Evolutionary conservation across 176 grass and related monocot genomes (phyloP).

Genomic region (Themeda triandra): DNA sequence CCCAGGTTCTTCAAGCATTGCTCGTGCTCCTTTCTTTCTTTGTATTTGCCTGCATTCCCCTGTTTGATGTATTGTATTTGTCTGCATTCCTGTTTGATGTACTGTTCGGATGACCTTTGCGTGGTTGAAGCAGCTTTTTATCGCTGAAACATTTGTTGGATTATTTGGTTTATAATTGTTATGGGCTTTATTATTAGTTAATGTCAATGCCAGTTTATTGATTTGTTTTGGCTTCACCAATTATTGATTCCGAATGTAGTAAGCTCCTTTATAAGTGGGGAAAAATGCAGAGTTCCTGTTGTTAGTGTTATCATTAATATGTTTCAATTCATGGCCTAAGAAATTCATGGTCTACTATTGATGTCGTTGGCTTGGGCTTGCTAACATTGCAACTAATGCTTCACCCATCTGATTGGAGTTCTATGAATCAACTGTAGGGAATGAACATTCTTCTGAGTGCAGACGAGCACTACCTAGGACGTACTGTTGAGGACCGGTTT

Average conservation of each 20-base stretch:
- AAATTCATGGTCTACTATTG: not conserved
- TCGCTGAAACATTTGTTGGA: not conserved
- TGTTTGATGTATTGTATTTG: not conserved
- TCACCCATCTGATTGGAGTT: constrained; percentile 19
- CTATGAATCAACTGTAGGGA: constrained; percentile 40
- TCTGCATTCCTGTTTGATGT: not conserved
- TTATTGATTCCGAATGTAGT: not conserved
- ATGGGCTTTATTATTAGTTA: not conserved
- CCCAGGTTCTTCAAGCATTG: constrained; percentile 48
- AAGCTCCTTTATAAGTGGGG: not conserved
- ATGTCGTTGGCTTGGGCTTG: not conserved
- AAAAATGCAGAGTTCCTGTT: not conserved
- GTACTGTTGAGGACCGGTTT: constrained; percentile 49
- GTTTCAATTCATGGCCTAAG: not conserved
- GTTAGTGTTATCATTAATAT: not conserved
- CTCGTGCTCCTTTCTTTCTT: not conserved
- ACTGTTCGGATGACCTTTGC: not conserved
- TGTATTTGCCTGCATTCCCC: not conserved
- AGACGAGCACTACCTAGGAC: constrained; percentile 72
- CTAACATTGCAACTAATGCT: not conserved
- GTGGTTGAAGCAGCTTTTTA: not conserved
- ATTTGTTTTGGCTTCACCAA: not conserved
- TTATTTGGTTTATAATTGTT: not conserved
- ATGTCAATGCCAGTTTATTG: not conserved
- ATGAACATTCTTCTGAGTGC: constrained; percentile 83